These are phyloP conservation scores for Dioscorea zingiberensis DNA, from an alignment of 106 monocot genomes.

Conservation along the genomic window DNA sequence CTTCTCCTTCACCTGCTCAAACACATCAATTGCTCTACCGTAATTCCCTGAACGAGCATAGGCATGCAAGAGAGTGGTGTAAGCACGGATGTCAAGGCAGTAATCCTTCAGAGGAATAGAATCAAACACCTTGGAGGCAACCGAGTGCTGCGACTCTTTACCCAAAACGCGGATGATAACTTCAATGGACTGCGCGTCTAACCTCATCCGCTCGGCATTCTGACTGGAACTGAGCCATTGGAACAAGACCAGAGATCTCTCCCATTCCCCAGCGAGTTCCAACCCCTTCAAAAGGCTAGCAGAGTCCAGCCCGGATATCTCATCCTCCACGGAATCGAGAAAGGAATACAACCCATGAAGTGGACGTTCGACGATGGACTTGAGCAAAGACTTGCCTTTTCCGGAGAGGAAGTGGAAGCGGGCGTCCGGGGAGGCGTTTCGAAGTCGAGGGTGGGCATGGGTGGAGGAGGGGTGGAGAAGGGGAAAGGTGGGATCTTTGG, in stretches of 20 bases:
- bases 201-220: conserved; percentile 4
- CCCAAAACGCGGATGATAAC: conserved; percentile 43
- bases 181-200: conserved; percentile 50
- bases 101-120: conserved; percentile 41
- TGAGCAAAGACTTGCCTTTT: conserved; percentile 45
- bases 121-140: conserved; percentile 58
- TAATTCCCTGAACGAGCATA: conserved; percentile 37
- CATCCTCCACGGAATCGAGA: conserved; percentile 23
- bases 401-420: conserved; percentile 47
- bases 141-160: conserved; percentile 43
- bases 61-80: conserved; percentile 72
- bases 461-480: conserved; percentile 1
- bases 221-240: conserved; percentile 34
- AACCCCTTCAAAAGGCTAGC: conserved; percentile 46
- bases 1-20: conserved; percentile 41
- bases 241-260: conserved; percentile 48
- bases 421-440: neutral
- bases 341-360: conserved; percentile 14
- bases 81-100: conserved; percentile 63
- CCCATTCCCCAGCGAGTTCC: conserved; percentile 45
- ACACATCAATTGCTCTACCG: conserved; percentile 42
- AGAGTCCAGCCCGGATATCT: conserved; percentile 25
- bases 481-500: conserved; percentile 6
- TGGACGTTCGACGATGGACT: conserved; percentile 29
- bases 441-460: neutral